phyloP scores from a whole-genome alignment of 2,329 filamentous ascomycete species.

The Talaromyces sp. region DNA sequence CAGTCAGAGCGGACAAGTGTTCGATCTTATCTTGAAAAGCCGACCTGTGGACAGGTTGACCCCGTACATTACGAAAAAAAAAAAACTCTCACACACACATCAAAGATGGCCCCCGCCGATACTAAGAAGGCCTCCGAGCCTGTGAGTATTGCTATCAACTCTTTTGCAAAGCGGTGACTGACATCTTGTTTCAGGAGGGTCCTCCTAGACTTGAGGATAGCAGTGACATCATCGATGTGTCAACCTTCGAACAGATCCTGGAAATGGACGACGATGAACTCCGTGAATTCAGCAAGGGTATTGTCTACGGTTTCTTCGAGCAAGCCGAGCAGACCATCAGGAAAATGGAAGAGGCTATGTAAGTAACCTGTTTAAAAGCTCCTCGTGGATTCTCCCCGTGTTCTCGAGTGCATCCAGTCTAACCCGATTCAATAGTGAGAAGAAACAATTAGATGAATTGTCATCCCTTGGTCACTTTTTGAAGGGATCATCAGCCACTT shows the following conservation, averaged over 20 bases:
- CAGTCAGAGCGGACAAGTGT: slow-evolving; percentile 6
- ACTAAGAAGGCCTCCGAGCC: slow-evolving; percentile 30
- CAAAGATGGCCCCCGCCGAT: slow-evolving; percentile 32
- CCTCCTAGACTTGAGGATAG: slow-evolving; percentile 61
- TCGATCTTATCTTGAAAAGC: slow-evolving; percentile 9
- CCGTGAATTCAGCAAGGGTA: slow-evolving; percentile 82
- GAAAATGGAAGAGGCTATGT: slow-evolving; percentile 84
- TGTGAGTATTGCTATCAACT: slow-evolving; percentile 21
- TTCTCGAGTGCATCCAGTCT: background rate
- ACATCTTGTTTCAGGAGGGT: slow-evolving; percentile 34
- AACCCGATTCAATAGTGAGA: slow-evolving; percentile 54
- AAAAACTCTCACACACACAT: slow-evolving; percentile 10
- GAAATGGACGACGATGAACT: slow-evolving; percentile 96
- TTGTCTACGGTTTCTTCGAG: slow-evolving; percentile 90
- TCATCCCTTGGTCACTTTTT: slow-evolving; percentile 91
- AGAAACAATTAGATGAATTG: slow-evolving; percentile 71
- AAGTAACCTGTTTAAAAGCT: slow-evolving; percentile 47
- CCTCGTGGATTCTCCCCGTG: background rate
- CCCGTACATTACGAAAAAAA: background rate
- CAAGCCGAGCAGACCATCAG: slow-evolving; percentile 85
- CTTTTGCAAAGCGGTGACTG: background rate
- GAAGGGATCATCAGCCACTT: slow-evolving; percentile 93
- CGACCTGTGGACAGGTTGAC: slow-evolving; percentile 9
- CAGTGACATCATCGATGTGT: slow-evolving; percentile 74
- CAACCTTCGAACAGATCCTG: slow-evolving; percentile 90